Conservation (phyloP, 495 filamentous ascomycete genomes). For the Hyaloscypha hepaticicola region DNA sequence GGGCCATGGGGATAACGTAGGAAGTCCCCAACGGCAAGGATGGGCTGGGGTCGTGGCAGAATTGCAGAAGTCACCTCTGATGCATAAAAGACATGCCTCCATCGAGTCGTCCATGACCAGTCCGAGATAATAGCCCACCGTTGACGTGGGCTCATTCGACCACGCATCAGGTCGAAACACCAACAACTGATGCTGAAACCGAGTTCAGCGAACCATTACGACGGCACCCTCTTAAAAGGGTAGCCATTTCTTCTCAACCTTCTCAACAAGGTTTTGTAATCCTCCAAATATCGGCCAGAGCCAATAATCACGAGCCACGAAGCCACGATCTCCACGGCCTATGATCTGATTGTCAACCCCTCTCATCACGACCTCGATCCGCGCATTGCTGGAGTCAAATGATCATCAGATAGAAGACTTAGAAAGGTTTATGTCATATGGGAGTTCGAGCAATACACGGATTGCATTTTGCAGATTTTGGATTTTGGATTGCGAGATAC, state of each 20-base stretch:
- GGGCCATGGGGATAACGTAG: constrained; percentile 40
- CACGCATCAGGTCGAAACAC: background rate
- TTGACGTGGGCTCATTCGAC: background rate
- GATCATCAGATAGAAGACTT: background rate
- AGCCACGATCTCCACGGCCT: too few relatives aligned
- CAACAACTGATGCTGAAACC: background rate
- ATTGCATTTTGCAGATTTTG: background rate
- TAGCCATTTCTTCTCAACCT: background rate
- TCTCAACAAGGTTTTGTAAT: background rate
- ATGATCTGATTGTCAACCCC: too few relatives aligned
- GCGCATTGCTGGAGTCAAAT: background rate
- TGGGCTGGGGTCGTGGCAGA: constrained; percentile 56
- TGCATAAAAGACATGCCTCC: constrained; percentile 51
- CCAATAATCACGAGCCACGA: background rate
- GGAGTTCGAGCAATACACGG: background rate
- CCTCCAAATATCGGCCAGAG: background rate
- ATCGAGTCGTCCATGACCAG: constrained; percentile 48
- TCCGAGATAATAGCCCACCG: constrained; percentile 10
- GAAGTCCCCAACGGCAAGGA: constrained; percentile 40
- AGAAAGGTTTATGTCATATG: constrained; percentile 3
- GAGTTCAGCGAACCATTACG: background rate
- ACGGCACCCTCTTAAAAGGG: too few relatives aligned
- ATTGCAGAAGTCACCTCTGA: constrained; percentile 48
- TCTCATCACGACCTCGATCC: background rate
- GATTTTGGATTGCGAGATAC: background rate